phyloP scores from a whole-genome alignment of 495 filamentous ascomycete genomes.

The Tuber umbilicatum region DNA sequence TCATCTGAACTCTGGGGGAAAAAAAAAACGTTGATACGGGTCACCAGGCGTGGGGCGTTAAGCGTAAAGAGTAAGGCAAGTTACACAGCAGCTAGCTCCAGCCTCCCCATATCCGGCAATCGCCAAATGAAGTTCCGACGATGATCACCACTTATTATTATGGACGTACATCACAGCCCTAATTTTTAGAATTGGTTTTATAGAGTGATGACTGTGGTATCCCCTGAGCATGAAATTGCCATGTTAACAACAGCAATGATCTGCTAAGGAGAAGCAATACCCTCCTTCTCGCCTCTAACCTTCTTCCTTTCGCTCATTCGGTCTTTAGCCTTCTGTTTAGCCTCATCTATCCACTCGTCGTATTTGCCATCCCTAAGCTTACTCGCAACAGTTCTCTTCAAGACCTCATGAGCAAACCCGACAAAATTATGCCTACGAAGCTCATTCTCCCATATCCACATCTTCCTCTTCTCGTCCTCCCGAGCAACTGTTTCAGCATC shows the following conservation, averaged over 20 bases:
- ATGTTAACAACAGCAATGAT: not conserved
- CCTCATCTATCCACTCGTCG: slow-evolving; percentile 71
- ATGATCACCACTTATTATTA: not conserved
- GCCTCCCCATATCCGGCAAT: not conserved
- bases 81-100: not conserved
- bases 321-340: slow-evolving; percentile 62
- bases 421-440: slow-evolving; percentile 91
- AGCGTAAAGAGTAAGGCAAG: not conserved
- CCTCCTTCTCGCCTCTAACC: slow-evolving; percentile 32
- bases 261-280: slow-evolving; percentile 11
- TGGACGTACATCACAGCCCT: not conserved
- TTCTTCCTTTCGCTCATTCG: slow-evolving; percentile 55
- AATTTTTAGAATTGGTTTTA: not conserved
- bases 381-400: slow-evolving; percentile 69
- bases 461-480: slow-evolving; percentile 76
- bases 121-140: not conserved
- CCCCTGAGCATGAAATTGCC: not conserved
- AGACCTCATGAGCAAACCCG: slow-evolving; percentile 83
- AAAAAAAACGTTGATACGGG: not conserved
- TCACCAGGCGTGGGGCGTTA: not conserved
- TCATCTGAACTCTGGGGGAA: not conserved
- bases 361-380: slow-evolving; percentile 67
- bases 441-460: slow-evolving; percentile 95
- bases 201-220: not conserved
- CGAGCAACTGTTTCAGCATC: slow-evolving; percentile 68